These are phyloP conservation scores for Kwoniella botswanensis DNA, from an alignment of 768 basidiomycete genomes.

Conservation along the genomic window DNA sequence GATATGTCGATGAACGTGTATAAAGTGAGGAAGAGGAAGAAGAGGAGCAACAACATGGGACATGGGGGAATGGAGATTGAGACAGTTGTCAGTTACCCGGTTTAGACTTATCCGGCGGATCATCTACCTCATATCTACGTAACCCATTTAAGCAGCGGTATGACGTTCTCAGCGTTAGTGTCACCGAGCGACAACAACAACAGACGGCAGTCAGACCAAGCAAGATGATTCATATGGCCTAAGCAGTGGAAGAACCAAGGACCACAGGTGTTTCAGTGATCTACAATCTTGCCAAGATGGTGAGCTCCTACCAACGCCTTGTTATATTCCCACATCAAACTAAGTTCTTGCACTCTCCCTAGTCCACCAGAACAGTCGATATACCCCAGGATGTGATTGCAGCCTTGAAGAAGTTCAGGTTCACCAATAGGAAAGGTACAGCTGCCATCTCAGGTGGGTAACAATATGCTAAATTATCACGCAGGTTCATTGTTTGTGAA, in stretches of 20 bases:
- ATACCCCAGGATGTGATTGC: constrained; percentile 79
- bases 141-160: neutral
- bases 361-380: constrained; percentile 69
- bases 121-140: neutral
- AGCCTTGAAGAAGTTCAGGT: constrained; percentile 80
- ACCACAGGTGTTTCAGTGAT: no score
- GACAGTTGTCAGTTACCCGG: neutral
- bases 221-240: neutral
- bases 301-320: neutral
- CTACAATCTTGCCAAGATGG: neutral
- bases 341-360: neutral
- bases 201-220: neutral
- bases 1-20: neutral
- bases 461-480: neutral
- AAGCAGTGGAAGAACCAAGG: no score
- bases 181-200: neutral
- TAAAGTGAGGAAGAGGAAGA: neutral
- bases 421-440: constrained; percentile 65
- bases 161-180: neutral
- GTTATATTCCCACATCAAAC: neutral
- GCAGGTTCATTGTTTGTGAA: no score
- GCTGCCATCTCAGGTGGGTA: constrained; percentile 67
- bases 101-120: neutral
- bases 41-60: neutral
- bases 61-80: neutral